A percentile compares a stretch with the other conserved stretches of the same genome.
Evolutionary conservation across 2,329 filamentous ascomycete genomes (phyloP).

Genomic region (Penicillium brasilianum): DNA sequence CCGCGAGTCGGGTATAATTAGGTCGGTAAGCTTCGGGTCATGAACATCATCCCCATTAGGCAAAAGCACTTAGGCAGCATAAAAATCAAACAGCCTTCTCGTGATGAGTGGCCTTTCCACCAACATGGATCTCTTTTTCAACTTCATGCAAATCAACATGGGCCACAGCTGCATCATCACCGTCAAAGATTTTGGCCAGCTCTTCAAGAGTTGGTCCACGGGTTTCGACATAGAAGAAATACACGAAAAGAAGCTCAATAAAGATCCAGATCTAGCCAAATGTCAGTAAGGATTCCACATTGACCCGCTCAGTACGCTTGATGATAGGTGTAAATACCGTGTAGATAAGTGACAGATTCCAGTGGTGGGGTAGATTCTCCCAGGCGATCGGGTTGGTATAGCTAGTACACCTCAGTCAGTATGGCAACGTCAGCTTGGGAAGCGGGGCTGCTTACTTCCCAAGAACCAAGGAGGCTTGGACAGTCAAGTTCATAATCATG

Average conservation of each 20-base stretch:
- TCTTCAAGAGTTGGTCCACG: constrained; percentile 73
- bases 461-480: constrained; percentile 66
- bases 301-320: constrained; percentile 38
- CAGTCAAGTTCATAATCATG: constrained; percentile 48
- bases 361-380: constrained; percentile 28
- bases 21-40: background rate
- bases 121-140: constrained; percentile 29
- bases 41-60: background rate
- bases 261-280: constrained; percentile 44
- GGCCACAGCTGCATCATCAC: constrained; percentile 57
- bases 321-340: constrained; percentile 41
- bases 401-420: constrained; percentile 12
- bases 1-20: background rate
- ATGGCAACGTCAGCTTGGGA: background rate
- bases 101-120: constrained; percentile 1
- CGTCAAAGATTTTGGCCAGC: constrained; percentile 73
- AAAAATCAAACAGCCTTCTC: constrained; percentile 6
- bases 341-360: constrained; percentile 35
- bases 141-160: constrained; percentile 59
- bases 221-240: constrained; percentile 62
- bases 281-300: background rate
- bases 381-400: constrained; percentile 36
- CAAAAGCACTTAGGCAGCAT: constrained; percentile 1
- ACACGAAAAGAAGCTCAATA: constrained; percentile 40
- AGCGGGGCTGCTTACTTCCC: constrained; percentile 55